Conservation (phyloP, 352 stramenopile genomes). For the Aphanomyces astaci region DNA sequence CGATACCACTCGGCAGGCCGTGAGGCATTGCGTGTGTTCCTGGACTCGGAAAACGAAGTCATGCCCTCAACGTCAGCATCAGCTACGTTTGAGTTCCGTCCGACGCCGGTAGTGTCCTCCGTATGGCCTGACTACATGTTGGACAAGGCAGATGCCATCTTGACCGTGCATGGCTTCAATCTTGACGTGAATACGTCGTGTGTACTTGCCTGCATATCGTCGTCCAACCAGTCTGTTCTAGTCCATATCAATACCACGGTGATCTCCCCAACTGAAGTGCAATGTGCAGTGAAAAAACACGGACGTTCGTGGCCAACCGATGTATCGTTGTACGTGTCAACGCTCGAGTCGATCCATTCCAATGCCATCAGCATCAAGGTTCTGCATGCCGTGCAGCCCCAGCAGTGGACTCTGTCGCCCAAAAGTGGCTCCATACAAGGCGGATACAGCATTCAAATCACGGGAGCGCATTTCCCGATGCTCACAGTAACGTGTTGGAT, state of each 20-base stretch:
- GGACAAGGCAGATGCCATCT: neutral
- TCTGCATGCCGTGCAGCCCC: neutral
- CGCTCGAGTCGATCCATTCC: neutral
- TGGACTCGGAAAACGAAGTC: neutral
- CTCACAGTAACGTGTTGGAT: neutral
- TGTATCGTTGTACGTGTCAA: neutral
- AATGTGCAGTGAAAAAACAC: neutral
- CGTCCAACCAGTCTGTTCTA: constrained; percentile 22
- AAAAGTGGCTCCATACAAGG: neutral
- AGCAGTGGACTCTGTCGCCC: neutral
- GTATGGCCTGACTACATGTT: constrained; percentile 17
- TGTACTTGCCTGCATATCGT: neutral
- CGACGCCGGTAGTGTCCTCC: neutral
- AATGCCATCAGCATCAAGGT: neutral
- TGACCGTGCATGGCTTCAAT: constrained; percentile 16
- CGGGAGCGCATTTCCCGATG: neutral
- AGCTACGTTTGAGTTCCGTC: constrained; percentile 22
- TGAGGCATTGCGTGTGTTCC: constrained; percentile 11
- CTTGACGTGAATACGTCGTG: neutral
- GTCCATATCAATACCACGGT: neutral
- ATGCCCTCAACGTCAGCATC: too few species aligned
- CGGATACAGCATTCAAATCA: neutral
- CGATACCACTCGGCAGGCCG: neutral
- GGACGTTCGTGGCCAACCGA: neutral
- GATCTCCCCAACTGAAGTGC: neutral